These are phyloP conservation scores for Kalmanozyma brasiliensis DNA, from an alignment of 1,284 basidiomycete genomes.

Conservation along the genomic window DNA sequence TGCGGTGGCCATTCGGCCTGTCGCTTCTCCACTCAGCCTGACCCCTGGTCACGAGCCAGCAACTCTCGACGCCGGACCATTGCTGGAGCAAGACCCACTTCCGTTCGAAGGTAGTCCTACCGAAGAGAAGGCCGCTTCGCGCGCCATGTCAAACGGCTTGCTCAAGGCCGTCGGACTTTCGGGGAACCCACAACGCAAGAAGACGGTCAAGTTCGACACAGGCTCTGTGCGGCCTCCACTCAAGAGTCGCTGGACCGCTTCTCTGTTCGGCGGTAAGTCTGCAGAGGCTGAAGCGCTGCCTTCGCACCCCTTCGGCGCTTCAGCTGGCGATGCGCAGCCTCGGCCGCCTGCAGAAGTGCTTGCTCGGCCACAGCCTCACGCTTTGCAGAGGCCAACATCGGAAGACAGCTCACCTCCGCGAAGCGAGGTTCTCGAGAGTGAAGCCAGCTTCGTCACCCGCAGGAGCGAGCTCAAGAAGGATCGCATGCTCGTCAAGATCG, in stretches of 20 bases:
- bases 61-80: constrained; percentile 1
- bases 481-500: constrained; percentile 82
- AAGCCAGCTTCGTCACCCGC: constrained; percentile 38
- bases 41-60: constrained; percentile 17
- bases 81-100: constrained; percentile 36
- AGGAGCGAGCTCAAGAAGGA: constrained; percentile 72
- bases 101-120: constrained; percentile 25
- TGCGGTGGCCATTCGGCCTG: constrained; percentile 29
- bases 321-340: constrained; percentile 49
- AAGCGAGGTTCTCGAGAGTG: constrained; percentile 13
- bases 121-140: constrained; percentile 5
- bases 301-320: not conserved
- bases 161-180: constrained; percentile 18
- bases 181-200: constrained; percentile 19
- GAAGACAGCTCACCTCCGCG: constrained; percentile 2
- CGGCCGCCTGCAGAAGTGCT: constrained; percentile 57
- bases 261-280: constrained; percentile 38
- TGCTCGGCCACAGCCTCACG: constrained; percentile 41
- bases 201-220: constrained; percentile 52
- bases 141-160: constrained; percentile 2
- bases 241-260: constrained; percentile 32
- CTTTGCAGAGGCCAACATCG: not conserved
- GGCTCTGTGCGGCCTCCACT: constrained; percentile 16
- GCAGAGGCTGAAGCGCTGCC: not conserved
- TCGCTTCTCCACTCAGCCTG: constrained; percentile 20